Evolutionary conservation across 306 rosid genomes (phyloP).

Genomic region (Fragaria nilgerrensis): DNA sequence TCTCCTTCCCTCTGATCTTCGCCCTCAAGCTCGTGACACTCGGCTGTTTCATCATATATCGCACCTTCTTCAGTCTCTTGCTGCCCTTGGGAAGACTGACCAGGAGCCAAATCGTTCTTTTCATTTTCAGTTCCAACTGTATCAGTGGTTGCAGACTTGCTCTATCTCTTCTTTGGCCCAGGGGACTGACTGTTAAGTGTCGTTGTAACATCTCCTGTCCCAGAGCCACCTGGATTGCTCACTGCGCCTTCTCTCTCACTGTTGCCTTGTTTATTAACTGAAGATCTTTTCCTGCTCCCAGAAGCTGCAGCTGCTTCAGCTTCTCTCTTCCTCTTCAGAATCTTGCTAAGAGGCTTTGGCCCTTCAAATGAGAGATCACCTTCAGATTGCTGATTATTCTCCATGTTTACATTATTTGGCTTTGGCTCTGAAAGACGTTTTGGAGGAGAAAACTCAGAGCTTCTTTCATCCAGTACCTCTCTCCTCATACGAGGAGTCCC

Average conservation of each 20-base stretch:
- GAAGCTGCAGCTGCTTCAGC: constrained; percentile 42
- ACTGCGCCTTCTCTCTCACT: constrained; percentile 33
- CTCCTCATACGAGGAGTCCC: constrained; percentile 39
- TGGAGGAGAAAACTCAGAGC: constrained; percentile 49
- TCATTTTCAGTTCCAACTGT: constrained; percentile 36
- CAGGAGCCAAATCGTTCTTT: constrained; percentile 29
- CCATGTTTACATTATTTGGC: constrained; percentile 39
- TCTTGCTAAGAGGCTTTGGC: constrained; percentile 92
- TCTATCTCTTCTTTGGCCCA: constrained; percentile 33
- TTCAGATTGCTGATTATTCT: constrained; percentile 44
- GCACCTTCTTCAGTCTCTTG: constrained; percentile 56
- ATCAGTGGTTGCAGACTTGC: constrained; percentile 36
- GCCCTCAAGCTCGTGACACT: constrained; percentile 60
- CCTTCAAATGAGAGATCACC: constrained; percentile 69
- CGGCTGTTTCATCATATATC: constrained; percentile 49
- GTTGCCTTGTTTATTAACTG: constrained; percentile 21
- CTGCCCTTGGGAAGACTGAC: constrained; percentile 28
- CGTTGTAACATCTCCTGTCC: constrained; percentile 11
- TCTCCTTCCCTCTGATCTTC: constrained; percentile 69
- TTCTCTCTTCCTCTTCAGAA: constrained; percentile 77
- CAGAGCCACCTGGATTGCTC: constrained; percentile 25
- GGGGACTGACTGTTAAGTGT: constrained; percentile 26
- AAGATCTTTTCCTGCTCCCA: constrained; percentile 33
- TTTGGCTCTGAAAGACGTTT: constrained; percentile 70
- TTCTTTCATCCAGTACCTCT: constrained; percentile 45